Evolutionary conservation across 495 filamentous ascomycete species (phyloP), one percentile per base, ranked within the genome.

Genomic region (Penicillium angulare): DNA sequence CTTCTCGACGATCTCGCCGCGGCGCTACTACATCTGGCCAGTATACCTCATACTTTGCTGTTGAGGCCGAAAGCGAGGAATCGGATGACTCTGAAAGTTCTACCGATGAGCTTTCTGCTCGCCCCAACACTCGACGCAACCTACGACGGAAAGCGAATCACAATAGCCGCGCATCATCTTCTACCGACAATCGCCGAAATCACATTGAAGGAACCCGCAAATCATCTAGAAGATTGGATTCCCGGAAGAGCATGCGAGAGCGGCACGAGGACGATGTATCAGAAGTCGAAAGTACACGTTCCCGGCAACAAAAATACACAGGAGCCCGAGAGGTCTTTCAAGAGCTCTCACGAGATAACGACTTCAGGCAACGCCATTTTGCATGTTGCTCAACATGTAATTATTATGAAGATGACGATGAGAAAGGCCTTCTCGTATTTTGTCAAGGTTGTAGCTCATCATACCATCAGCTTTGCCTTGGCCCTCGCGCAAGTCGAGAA

Each of bases 361-460:
- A 78, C 0, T 96, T 96, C 65, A 74, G 79, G 52, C 61, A 68
- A 24, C 73, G 76, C 5, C 95, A 99, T 64, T 79, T 71, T n/a
- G 67, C 79, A 15, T 61, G 59, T 5, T 99, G 95, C 65, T 85
- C 88, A 50, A 73, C 78, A n/a, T 99, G 95, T 66, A 66, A 70
- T 15, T 64, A 71, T 5, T 57, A 68, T 24, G 82, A 78, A 7
- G 67, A 80, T 38, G 76, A 76, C 38, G 53, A 66, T 1, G 73
- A 76, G 27, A 86, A 83, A 63, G 86, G 79, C 0, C 68, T 71
- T 8, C 74, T 97, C 17, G 75, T 97, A 3, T 87, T 79, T 57
- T 99, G 95, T 56, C 95, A 99, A 65, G 92, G 95, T 16, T 99
- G 95, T 65, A 88, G 83, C 3, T 76, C 81, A 18, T 76, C 87